Base-by-base conservation (phyloP, 192 early-diverging fungal genomes). In the Backusella parvicylindrica region DNA sequence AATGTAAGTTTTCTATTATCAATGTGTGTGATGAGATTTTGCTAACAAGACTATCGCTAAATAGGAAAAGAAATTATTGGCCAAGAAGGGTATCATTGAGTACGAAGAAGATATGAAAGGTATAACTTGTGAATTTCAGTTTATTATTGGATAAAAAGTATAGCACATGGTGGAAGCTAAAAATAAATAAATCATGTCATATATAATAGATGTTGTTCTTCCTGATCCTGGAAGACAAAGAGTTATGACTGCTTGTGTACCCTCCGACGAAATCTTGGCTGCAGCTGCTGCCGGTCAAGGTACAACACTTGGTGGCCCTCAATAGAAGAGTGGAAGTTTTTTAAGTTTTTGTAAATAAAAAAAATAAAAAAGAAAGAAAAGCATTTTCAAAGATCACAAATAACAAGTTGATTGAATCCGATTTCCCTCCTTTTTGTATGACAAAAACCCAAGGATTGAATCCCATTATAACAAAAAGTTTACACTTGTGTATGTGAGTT, bases 31-130 rank as follows among this genome's bases (percentile, higher is more conserved):
- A n/a, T n/a, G n/a, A n/a, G n/a, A n/a, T n/a, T n/a, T n/a, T n/a
- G n/a, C n/a, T n/a, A n/a, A n/a, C n/a, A n/a, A n/a, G n/a, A n/a
- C n/a, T n/a, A n/a, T n/a, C n/a, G n/a, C n/a, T n/a, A n/a, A n/a
- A n/a, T 68, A 82, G 80, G 77, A 75, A 68, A 64, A 75, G 40
- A 69, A 73, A 35, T 31, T 64, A n/a, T 64, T 82, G 72, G 76
- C 75, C 11, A 76, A 40, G 5, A 60, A 68, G 70, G 80, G 80
- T 23, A 38, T 77, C 8, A 72, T 71, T 50, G 76, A 74, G 6
- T 38, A 68, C 53, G 76, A 77, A 36, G 80, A 82, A 63, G 80
- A 82, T 32, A 82, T 82, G 80, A 74, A 28, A 30, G 80, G 80
- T 82, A 71, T n/a, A n/a, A n/a, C n/a, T n/a, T n/a, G n/a, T n/a